Percentiles rank a stretch among this genome's conserved stretches.
These are phyloP conservation scores for Sporothrix protearum DNA, from an alignment of 2,329 filamentous ascomycete species.

Conservation along the genomic window DNA sequence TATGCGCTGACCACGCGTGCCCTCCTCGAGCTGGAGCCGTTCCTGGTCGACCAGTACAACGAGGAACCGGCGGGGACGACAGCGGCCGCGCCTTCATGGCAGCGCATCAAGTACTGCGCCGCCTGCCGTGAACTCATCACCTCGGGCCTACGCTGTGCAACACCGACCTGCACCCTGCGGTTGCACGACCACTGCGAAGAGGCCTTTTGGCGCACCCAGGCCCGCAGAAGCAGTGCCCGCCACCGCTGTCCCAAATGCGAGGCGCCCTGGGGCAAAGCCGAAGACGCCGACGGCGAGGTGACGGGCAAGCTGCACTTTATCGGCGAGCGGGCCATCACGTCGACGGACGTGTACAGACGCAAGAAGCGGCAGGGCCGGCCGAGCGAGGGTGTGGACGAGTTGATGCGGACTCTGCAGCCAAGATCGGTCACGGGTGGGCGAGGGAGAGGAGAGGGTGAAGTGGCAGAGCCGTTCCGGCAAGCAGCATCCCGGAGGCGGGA, in stretches of 20 bases:
- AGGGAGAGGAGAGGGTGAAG: conserved; percentile 23
- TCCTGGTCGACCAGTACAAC: conserved; percentile 88
- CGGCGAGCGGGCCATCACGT: conserved; percentile 56
- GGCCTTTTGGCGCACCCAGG: conserved; percentile 63
- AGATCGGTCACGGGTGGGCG: not conserved
- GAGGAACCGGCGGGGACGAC: conserved; percentile 50
- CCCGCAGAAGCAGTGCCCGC: conserved; percentile 40
- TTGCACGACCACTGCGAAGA: conserved; percentile 74
- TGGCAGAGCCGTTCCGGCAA: conserved; percentile 11
- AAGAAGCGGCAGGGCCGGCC: conserved; percentile 40
- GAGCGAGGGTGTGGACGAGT: conserved; percentile 38
- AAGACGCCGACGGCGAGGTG: conserved; percentile 12
- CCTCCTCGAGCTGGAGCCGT: conserved; percentile 78
- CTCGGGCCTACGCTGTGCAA: conserved; percentile 70
- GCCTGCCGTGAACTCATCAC: conserved; percentile 90
- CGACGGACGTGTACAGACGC: conserved; percentile 48
- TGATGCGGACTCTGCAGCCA: conserved; percentile 33
- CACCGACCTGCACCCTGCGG: conserved; percentile 63
- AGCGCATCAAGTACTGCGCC: conserved; percentile 80
- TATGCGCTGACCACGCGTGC: conserved; percentile 73
- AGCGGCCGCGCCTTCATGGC: conserved; percentile 54
- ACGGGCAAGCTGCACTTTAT: conserved; percentile 42
- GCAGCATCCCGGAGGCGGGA: not conserved
- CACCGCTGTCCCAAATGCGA: conserved; percentile 63
- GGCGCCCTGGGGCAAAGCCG: conserved; percentile 44